Evolutionary conservation across 2,329 filamentous ascomycete species (phyloP), one percentile per base, ranked within the genome.

Genomic region (Calonectria honghensis): DNA sequence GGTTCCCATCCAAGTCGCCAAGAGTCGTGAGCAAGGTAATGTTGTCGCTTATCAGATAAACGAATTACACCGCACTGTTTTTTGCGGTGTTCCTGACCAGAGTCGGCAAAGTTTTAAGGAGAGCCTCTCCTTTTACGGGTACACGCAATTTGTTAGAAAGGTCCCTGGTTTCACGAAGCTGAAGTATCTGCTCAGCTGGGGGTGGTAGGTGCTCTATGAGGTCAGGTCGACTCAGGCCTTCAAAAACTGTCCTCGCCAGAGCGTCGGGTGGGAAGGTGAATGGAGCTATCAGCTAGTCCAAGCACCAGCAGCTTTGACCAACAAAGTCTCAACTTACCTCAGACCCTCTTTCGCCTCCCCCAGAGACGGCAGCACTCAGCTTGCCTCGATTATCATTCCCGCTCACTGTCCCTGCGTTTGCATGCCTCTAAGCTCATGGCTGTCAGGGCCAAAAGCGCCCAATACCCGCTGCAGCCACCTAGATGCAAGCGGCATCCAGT

Each of bases 41-140:
- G 24, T 20, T 20, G 35, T 18, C 32, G 57, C 35, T 63, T 29
- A 63, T 63, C 57, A 63, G 52, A 35, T 35, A 57, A 20, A 41
- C 57, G 24, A 39, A 39, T 41, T 35, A 37, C 32, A 41, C 57
- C n/a, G 39, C 24, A 29, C 11, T 29, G 24, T 20, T 16, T 61
- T 16, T 16, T 29, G 35, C 7, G 3, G n/a, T 63, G 14, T 14
- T n/a, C 13, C n/a, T 27, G 32, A 9, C 35, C 18, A 37, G 31
- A 27, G 32, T 11, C 20, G 35, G 35, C 29, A 37, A 61, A 41
- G 57, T 61, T 61, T 41, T 35, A 27, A 63, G 20, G 35, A 18
- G 57, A 41, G 32, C 14, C 57, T 63, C 35, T 63, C 35, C 57
- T 63, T 63, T 63, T 63, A 63, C n/a, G 57, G 57, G 57, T 63